Conservation (phyloP, 208 protist species). For the Acanthamoeba castellanii region DNA sequence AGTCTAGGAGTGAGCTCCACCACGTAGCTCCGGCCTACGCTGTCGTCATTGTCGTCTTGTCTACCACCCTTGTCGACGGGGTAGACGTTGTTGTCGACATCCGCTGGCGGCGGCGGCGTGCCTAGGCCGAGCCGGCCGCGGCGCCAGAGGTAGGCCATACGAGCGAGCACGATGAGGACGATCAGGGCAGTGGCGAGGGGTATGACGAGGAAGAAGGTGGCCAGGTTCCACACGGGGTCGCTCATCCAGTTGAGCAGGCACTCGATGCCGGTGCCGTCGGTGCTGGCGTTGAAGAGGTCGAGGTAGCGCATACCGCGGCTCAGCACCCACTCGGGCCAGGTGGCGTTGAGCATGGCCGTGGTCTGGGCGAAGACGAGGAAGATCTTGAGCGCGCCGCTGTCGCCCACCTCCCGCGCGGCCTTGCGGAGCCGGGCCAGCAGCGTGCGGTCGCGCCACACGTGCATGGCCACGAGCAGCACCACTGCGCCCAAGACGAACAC, state of each 20-base stretch:
- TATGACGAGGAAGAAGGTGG: neutral
- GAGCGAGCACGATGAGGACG: neutral
- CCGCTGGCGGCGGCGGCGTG: neutral
- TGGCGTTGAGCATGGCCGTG: neutral
- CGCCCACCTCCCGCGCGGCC: neutral
- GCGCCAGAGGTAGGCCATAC: neutral
- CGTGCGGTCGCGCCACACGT: neutral
- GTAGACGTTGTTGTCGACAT: neutral
- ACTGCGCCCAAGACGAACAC: neutral
- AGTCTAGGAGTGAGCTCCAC: too few relatives aligned
- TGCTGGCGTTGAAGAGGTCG: neutral
- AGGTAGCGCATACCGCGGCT: neutral
- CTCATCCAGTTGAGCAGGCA: neutral
- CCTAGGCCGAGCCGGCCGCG: neutral
- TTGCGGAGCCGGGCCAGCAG: neutral
- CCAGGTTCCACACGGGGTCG: neutral
- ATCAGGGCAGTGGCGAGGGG: neutral
- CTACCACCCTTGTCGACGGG: too few relatives aligned
- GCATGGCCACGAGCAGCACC: neutral
- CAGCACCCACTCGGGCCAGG: constrained; percentile 12
- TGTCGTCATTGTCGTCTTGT: neutral
- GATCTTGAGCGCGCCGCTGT: neutral
- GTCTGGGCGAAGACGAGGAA: neutral
- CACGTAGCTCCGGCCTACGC: neutral
- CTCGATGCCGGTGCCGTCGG: neutral